Conservation (phyloP, 345 rosid species). For the Stellera chamaejasme region DNA sequence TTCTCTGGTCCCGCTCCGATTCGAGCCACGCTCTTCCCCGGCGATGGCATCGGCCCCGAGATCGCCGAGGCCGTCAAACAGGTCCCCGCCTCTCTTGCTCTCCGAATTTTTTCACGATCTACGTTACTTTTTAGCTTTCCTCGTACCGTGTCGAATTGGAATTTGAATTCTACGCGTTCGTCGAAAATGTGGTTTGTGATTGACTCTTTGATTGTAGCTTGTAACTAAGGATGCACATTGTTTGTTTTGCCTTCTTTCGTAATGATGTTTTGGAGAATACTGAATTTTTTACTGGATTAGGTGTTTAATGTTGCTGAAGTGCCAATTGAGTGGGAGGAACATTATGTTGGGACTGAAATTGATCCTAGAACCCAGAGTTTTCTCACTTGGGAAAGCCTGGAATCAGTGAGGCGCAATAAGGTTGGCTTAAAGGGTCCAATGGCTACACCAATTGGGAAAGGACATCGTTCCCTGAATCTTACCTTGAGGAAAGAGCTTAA, state of each 20-base stretch:
- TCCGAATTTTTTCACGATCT: not conserved
- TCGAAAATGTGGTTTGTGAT: not conserved
- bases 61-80: slow-evolving; percentile 93
- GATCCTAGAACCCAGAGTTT: slow-evolving; percentile 99
- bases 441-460: slow-evolving; percentile 99
- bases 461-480: slow-evolving; percentile 92
- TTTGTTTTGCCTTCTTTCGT: slow-evolving; percentile 5
- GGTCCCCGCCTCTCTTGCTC: slow-evolving; percentile 24
- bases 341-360: slow-evolving; percentile 64
- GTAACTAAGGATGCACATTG: too few species aligned
- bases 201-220: too few species aligned
- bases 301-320: slow-evolving; percentile 74
- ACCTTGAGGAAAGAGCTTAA: slow-evolving; percentile 95
- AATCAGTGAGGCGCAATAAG: slow-evolving; percentile 74
- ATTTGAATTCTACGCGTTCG: not conserved
- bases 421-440: slow-evolving; percentile 99
- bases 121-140: not conserved
- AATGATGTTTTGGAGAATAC: not conserved
- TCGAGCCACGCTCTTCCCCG: slow-evolving; percentile 92
- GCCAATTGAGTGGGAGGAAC: slow-evolving; percentile 97
- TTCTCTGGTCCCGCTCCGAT: slow-evolving; percentile 48
- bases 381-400: slow-evolving; percentile 94
- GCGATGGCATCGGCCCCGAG: slow-evolving; percentile 99
- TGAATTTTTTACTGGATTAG: slow-evolving; percentile 23
- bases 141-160: not conserved